These are phyloP conservation scores for Bruguiera gymnorhiza DNA, from an alignment of 345 rosid genomes.

Conservation along the genomic window DNA sequence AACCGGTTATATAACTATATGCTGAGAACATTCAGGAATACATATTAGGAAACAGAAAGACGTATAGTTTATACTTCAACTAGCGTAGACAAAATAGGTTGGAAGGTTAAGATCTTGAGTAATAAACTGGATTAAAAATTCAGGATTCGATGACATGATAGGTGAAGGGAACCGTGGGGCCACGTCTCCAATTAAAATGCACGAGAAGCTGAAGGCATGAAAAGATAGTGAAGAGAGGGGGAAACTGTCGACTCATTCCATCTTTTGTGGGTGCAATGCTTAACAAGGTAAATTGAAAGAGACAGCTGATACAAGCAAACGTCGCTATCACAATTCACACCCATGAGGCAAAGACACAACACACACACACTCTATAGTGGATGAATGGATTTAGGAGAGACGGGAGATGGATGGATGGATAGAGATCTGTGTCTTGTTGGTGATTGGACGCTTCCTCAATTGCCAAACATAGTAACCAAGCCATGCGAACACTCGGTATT, in stretches of 20 bases:
- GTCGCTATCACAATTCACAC: constrained; percentile 47
- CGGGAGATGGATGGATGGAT: background rate
- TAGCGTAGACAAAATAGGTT: background rate
- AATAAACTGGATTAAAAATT: background rate
- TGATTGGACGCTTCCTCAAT: constrained; percentile 75
- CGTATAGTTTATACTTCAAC: background rate
- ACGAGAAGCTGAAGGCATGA: constrained; percentile 1
- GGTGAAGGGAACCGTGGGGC: background rate
- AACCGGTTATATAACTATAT: too few relatives aligned
- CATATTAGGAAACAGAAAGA: background rate
- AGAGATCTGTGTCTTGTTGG: constrained; percentile 30
- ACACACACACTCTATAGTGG: background rate
- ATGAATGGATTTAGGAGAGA: background rate
- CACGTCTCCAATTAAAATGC: background rate
- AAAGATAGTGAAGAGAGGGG: constrained; percentile 48
- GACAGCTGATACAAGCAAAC: constrained; percentile 53
- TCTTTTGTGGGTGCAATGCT: constrained; percentile 79
- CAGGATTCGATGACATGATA: constrained; percentile 10
- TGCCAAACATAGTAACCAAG: constrained; percentile 51
- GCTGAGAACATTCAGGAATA: too few relatives aligned
- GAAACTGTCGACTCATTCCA: constrained; percentile 46
- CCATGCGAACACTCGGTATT: constrained; percentile 41
- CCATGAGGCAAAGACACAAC: background rate
- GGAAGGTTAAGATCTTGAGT: background rate
- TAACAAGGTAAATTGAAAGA: constrained; percentile 57